phyloP scores from a whole-genome alignment of 2,329 filamentous ascomycete genomes.

The Fusarium nurragi region DNA sequence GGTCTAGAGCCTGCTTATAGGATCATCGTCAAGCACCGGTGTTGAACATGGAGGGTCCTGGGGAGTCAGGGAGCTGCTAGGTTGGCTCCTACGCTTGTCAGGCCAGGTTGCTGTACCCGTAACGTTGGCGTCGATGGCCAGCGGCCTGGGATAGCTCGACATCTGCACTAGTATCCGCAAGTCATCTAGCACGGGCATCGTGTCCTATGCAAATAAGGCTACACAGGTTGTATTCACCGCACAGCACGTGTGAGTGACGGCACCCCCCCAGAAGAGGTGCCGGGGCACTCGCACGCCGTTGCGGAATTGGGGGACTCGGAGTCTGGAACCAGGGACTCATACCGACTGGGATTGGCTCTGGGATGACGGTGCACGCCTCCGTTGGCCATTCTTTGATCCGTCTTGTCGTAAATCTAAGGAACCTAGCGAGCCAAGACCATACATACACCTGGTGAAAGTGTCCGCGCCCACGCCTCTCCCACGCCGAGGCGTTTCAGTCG shows the following conservation, averaged over 20 bases:
- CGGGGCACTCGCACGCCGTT: slow-evolving; percentile 37
- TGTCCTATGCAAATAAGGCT: slow-evolving; percentile 43
- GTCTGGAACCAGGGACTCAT: slow-evolving; percentile 2
- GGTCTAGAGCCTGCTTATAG: slow-evolving; percentile 36
- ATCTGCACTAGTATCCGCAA: slow-evolving; percentile 44
- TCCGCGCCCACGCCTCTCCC: slow-evolving; percentile 24
- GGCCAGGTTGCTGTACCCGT: slow-evolving; percentile 27
- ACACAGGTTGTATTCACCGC: slow-evolving; percentile 38
- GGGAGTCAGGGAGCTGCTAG: slow-evolving; percentile 37
- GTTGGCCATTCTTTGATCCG: slow-evolving; percentile 39
- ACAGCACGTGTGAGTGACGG: slow-evolving; percentile 42
- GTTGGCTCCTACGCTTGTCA: slow-evolving; percentile 38
- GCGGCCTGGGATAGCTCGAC: slow-evolving; percentile 40
- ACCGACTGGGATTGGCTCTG: not conserved
- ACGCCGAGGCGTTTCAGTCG: slow-evolving; percentile 29
- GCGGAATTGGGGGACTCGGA: slow-evolving; percentile 27
- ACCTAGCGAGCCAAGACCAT: slow-evolving; percentile 39
- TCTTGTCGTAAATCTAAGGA: slow-evolving; percentile 42
- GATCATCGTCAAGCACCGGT: slow-evolving; percentile 35
- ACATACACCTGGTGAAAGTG: slow-evolving; percentile 32
- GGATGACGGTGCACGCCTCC: slow-evolving; percentile 23
- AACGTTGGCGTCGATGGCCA: slow-evolving; percentile 42
- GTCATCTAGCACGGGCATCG: slow-evolving; percentile 40
- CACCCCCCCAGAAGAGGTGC: slow-evolving; percentile 35
- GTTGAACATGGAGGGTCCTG: slow-evolving; percentile 1